phyloP scores from a whole-genome alignment of 2,329 filamentous ascomycete species.

The Sclerotinia glacialis region DNA sequence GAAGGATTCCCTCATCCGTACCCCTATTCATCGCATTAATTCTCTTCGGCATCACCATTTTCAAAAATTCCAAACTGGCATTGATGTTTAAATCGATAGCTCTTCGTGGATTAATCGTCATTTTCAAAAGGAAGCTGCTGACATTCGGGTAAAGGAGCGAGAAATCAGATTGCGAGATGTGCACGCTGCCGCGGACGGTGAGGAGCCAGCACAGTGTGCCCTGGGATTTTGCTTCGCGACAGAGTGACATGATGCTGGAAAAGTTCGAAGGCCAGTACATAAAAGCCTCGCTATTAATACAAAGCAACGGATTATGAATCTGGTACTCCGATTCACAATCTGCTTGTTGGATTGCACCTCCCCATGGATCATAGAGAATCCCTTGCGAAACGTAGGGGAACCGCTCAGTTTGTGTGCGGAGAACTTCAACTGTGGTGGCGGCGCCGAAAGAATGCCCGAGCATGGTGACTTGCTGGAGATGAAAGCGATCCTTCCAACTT shows the following conservation, averaged over 20 bases:
- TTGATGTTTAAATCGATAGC: slow-evolving; percentile 63
- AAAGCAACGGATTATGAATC: slow-evolving; percentile 54
- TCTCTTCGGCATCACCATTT: slow-evolving; percentile 49
- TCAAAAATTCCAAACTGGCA: slow-evolving; percentile 60
- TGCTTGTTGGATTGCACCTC: slow-evolving; percentile 46
- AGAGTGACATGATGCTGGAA: slow-evolving; percentile 53
- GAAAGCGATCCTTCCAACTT: slow-evolving; percentile 55
- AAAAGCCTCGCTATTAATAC: slow-evolving; percentile 66
- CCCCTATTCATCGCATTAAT: slow-evolving; percentile 51
- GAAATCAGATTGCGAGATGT: slow-evolving; percentile 66
- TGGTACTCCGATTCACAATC: slow-evolving; percentile 46
- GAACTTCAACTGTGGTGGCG: slow-evolving; percentile 59
- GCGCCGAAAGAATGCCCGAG: slow-evolving; percentile 67
- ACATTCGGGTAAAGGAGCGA: slow-evolving; percentile 60
- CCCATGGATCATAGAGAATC: slow-evolving; percentile 67
- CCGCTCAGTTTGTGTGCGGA: slow-evolving; percentile 49
- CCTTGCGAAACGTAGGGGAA: slow-evolving; percentile 60
- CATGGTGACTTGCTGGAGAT: slow-evolving; percentile 56
- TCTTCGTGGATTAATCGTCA: slow-evolving; percentile 59
- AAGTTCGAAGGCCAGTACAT: slow-evolving; percentile 69
- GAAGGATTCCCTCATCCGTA: slow-evolving; percentile 52
- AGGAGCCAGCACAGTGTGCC: slow-evolving; percentile 50
- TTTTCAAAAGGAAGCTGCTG: slow-evolving; percentile 58
- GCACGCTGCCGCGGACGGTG: slow-evolving; percentile 58
- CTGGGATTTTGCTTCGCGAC: slow-evolving; percentile 52